A percentile compares a stretch with the other conserved stretches of the same genome.
Evolutionary conservation across 2,329 filamentous ascomycete genomes (phyloP).

Genomic region (Elsinoe perseae): DNA sequence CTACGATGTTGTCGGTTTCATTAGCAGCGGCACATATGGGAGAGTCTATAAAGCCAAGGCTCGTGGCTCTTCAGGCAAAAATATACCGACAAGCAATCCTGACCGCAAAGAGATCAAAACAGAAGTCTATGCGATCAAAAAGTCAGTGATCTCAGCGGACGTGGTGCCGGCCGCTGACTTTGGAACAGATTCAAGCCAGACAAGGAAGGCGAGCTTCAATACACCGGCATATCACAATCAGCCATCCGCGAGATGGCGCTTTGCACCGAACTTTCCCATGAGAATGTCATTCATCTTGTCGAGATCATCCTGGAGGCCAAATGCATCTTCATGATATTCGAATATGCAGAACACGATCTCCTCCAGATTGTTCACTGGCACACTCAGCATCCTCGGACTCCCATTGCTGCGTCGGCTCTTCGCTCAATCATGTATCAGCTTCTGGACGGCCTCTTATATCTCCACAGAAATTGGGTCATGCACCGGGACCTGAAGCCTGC

Average conservation of each 20-base stretch:
- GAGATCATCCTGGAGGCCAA: conserved; percentile 98
- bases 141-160: conserved; percentile 47
- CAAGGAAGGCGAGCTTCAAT: conserved; percentile 94
- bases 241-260: conserved; percentile 96
- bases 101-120: conserved; percentile 21
- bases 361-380: conserved; percentile 98
- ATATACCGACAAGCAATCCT: conserved; percentile 17
- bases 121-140: conserved; percentile 95
- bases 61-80: conserved; percentile 52
- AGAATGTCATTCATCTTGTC: conserved; percentile 81
- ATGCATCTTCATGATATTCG: conserved; percentile 99
- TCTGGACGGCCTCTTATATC: conserved; percentile 86
- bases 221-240: conserved; percentile 95
- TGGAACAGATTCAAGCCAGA: conserved; percentile 73
- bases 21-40: conserved; percentile 95
- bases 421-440: conserved; percentile 95
- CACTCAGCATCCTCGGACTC: conserved; percentile 76
- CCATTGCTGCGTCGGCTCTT: conserved; percentile 80
- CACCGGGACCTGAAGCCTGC: conserved; percentile 95
- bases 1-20: conserved; percentile 96
- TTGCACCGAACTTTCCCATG: conserved; percentile 82
- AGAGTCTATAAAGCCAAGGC: conserved; percentile 92
- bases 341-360: conserved; percentile 95
- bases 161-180: background rate
- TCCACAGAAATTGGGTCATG: conserved; percentile 94